Evolutionary conservation across 192 early-diverging fungal species (phyloP), one percentile per base, ranked within the genome.

Genomic region (Linnemannia zychae): DNA sequence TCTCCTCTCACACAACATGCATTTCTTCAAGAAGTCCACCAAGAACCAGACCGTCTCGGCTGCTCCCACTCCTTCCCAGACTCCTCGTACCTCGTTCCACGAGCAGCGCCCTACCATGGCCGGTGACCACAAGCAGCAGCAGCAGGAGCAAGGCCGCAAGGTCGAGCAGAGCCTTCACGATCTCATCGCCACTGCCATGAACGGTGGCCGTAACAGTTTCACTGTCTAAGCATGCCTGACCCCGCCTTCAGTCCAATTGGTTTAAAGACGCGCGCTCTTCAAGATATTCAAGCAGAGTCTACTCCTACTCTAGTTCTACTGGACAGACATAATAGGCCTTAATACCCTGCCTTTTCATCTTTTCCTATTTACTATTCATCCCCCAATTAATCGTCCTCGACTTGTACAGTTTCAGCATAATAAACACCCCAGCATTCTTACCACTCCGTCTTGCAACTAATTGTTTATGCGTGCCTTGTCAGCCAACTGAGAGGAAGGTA

Each of bases 1-100:
- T 40, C 65, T 12, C 40, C 67, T 37, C 67, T 22, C 33, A 6
- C 46, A 17, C 68, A 44, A 38, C 46, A 74, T 82, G 75, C 33
- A 70, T 31, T 46, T 77, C 70, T 73, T 74, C 81, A 76, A 77
- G 71, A 33, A 49, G 31, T 72, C 81, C n/a, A 44, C 4, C 74
- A 82, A 82, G 75, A 82, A 82, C 75, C 44, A 77, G 81, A 49
- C 71, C 49, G 7, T 60, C 71, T 82, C 75, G 3, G 71, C 75
- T 48, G 75, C 71, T 31, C 16, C 63, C 1, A 73, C 71, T 31
- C 71, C 68, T 4, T 67, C 52, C 3, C 67, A 60, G 53, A 75
- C 67, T 33, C 79, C 75, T 13, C 49, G 67, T 52, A 38, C 67
- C 49, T 77, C 75, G 11, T 31, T 31, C 24, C 28, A 63, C 28